Conservation (phyloP, 139 green algal species). For the Choricystis sp. region DNA sequence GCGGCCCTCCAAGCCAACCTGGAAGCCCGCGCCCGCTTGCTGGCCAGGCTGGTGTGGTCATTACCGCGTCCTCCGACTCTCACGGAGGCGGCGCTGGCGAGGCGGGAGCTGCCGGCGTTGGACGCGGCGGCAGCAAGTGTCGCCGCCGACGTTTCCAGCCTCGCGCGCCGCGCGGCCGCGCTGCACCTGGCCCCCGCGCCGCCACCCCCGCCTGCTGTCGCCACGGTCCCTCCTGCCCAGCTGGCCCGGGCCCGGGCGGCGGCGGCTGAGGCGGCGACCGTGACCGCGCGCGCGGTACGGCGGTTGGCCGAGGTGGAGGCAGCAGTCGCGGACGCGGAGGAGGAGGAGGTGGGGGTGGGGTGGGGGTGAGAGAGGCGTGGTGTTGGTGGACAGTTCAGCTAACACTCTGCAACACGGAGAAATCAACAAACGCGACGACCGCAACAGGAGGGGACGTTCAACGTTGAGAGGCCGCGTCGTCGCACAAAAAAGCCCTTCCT, state of each 20-base stretch:
- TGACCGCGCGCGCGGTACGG: background rate
- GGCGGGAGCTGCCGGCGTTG: constrained; percentile 13
- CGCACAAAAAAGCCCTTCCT: too few species aligned
- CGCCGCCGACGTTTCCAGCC: background rate
- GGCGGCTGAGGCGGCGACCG: background rate
- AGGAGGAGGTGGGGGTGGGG: background rate
- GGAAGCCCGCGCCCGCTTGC: constrained; percentile 14
- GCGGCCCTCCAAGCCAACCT: constrained; percentile 12
- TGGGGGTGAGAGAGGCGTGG: background rate
- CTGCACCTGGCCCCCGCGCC: background rate
- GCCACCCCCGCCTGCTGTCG: background rate
- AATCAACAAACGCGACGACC: too few species aligned
- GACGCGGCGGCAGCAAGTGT: constrained; percentile 6
- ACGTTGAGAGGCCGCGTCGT: too few species aligned
- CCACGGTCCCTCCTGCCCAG: background rate
- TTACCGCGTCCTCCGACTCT: constrained; percentile 26
- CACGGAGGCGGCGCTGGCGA: constrained; percentile 22
- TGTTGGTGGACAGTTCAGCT: too few species aligned
- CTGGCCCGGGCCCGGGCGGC: background rate
- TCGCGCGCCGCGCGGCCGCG: background rate
- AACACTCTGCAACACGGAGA: too few species aligned
- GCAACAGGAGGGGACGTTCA: too few species aligned
- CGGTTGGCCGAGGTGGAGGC: background rate
- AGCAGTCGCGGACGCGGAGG: background rate
- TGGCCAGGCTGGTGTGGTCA: constrained; percentile 43